A percentile compares a stretch with the other conserved stretches of the same genome.
Conservation (phyloP, 495 filamentous ascomycete genomes). For the Penicillium verhagenii region DNA sequence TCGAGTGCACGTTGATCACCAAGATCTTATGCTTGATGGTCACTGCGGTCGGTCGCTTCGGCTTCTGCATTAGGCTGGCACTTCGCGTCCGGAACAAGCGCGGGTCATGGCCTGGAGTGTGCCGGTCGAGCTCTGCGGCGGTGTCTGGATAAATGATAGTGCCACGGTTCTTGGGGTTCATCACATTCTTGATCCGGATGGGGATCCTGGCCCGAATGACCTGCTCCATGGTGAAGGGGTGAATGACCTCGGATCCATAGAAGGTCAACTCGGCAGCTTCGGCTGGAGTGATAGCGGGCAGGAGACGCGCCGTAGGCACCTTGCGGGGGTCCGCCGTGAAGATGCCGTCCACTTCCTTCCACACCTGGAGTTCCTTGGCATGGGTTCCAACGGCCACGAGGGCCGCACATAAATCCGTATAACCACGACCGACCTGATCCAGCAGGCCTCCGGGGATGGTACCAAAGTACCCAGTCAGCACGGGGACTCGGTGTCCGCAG, state of each 20-base stretch:
- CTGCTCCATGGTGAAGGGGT: constrained; percentile 98
- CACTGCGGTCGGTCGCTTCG: constrained; percentile 83
- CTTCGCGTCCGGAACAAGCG: constrained; percentile 49
- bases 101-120: constrained; percentile 46
- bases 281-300: constrained; percentile 76
- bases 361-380: constrained; percentile 81
- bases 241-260: constrained; percentile 93
- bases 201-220: constrained; percentile 89
- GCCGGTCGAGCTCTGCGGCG: constrained; percentile 44
- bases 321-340: constrained; percentile 87
- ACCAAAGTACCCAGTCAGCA: constrained; percentile 85
- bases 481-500: constrained; percentile 70
- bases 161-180: constrained; percentile 83
- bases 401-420: constrained; percentile 87
- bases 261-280: constrained; percentile 91
- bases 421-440: constrained; percentile 78
- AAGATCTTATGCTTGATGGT: constrained; percentile 93
- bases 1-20: constrained; percentile 92
- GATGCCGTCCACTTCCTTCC: constrained; percentile 93
- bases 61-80: constrained; percentile 46
- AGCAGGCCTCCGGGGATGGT: constrained; percentile 78
- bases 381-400: constrained; percentile 74
- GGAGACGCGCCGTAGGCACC: constrained; percentile 76
- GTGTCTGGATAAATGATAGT: constrained; percentile 74
- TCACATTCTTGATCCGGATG: constrained; percentile 98